Evolutionary conservation across 345 rosid species (phyloP).

Genomic region (Arabidopsis arenosa): DNA sequence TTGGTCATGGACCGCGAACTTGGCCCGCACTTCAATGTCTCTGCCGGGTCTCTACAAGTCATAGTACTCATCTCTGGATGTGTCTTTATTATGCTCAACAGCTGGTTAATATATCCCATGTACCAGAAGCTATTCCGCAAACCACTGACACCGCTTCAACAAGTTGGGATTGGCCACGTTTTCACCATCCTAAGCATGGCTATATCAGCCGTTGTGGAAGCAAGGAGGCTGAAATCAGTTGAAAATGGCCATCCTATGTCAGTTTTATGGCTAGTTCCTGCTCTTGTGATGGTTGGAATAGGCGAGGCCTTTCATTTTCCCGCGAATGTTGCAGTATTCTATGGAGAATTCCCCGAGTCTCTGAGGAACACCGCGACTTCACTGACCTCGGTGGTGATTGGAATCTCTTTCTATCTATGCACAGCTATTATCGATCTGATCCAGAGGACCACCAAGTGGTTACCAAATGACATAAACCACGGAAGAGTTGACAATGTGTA

Average conservation of each 20-base stretch:
- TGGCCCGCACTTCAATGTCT: background rate
- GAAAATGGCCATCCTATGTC: slow-evolving; percentile 47
- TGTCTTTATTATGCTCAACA: slow-evolving; percentile 3
- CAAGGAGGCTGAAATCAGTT: slow-evolving; percentile 46
- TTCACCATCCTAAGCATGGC: slow-evolving; percentile 47
- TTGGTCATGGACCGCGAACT: background rate
- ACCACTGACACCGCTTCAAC: slow-evolving; percentile 42
- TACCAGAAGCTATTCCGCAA: slow-evolving; percentile 24
- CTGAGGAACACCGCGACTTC: slow-evolving; percentile 54
- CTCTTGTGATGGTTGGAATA: slow-evolving; percentile 49
- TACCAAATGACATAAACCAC: slow-evolving; percentile 53
- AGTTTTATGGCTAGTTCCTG: slow-evolving; percentile 59
- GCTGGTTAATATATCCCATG: slow-evolving; percentile 1
- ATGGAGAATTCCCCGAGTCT: slow-evolving; percentile 55
- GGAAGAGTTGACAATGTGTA: slow-evolving; percentile 58
- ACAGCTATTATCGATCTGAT: slow-evolving; percentile 44
- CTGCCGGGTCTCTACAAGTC: background rate
- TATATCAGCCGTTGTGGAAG: slow-evolving; percentile 50
- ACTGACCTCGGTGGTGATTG: slow-evolving; percentile 50
- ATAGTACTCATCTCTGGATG: background rate
- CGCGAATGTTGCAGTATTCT: slow-evolving; percentile 48
- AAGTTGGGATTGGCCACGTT: slow-evolving; percentile 57
- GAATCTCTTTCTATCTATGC: slow-evolving; percentile 49
- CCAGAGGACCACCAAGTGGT: slow-evolving; percentile 50
- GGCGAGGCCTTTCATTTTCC: slow-evolving; percentile 62